A percentile compares a stretch with the other conserved stretches of the same genome.
Conservation (phyloP, 176 grass and related monocot genomes). For the Ensete glaucum region DNA sequence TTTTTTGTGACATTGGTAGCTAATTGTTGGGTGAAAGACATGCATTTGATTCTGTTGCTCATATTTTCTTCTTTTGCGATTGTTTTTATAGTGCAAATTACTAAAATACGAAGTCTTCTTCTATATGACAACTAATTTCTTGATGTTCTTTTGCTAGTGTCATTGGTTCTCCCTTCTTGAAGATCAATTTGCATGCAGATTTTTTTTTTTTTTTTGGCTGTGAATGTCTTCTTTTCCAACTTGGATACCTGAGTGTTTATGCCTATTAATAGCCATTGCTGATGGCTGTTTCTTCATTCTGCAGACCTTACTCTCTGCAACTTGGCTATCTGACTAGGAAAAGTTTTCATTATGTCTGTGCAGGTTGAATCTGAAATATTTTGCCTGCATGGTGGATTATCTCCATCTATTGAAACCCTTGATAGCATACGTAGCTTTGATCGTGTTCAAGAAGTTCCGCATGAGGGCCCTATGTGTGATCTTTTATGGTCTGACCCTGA, state of each 20-base stretch:
- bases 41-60: background rate
- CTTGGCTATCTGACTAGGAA: background rate
- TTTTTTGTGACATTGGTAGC: constrained; percentile 3
- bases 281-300: background rate
- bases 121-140: no score
- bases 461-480: constrained; percentile 66
- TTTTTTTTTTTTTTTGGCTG: background rate
- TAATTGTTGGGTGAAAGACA: background rate
- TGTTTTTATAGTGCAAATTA: no score
- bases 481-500: constrained; percentile 68
- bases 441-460: constrained; percentile 64
- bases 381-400: constrained; percentile 59
- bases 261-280: background rate
- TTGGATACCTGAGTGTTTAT: background rate
- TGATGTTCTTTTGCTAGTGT: no score
- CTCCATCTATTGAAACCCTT: constrained; percentile 55
- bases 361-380: constrained; percentile 69
- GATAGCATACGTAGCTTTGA: constrained; percentile 59
- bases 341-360: background rate
- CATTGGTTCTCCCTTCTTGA: no score
- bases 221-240: background rate
- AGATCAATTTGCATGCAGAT: background rate
- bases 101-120: no score
- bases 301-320: background rate
- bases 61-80: background rate